Evolutionary conservation across 371 early-diverging fungal species (phyloP).

Genomic region (Circinella umbellata): DNA sequence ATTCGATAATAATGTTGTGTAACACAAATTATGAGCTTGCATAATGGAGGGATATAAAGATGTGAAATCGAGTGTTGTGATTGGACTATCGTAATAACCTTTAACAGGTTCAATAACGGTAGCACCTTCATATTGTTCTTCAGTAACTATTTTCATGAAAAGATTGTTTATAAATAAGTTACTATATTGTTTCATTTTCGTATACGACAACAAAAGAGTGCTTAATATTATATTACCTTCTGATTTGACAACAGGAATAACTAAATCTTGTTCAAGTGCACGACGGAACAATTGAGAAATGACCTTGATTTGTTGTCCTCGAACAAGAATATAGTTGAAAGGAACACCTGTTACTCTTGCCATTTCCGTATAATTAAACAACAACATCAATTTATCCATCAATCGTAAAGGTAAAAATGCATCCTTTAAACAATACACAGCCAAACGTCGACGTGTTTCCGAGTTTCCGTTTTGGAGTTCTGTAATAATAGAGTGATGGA

Average conservation of each 20-base stretch:
- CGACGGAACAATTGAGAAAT: slow-evolving; percentile 96
- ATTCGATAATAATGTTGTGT: slow-evolving; percentile 88
- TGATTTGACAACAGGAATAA: slow-evolving; percentile 91
- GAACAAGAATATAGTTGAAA: slow-evolving; percentile 93
- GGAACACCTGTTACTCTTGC: slow-evolving; percentile 99
- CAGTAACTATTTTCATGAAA: slow-evolving; percentile 51
- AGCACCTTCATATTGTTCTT: slow-evolving; percentile 98
- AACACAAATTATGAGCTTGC: slow-evolving; percentile 99
- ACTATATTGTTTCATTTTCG: not conserved
- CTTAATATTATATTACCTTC: slow-evolving; percentile 54
- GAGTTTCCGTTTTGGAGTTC: slow-evolving; percentile 95
- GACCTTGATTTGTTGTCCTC: slow-evolving; percentile 99
- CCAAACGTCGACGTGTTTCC: slow-evolving; percentile 97
- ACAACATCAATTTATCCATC: slow-evolving; percentile 96
- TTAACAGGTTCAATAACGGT: slow-evolving; percentile 98
- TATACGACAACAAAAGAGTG: not conserved
- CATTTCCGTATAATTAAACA: slow-evolving; percentile 99
- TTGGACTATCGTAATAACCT: slow-evolving; percentile 97
- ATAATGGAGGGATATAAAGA: slow-evolving; percentile 99
- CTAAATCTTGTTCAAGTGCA: slow-evolving; percentile 82
- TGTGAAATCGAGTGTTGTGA: slow-evolving; percentile 99
- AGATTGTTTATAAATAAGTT: not conserved
- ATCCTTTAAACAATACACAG: slow-evolving; percentile 99
- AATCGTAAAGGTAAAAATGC: slow-evolving; percentile 97
- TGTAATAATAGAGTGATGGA: slow-evolving; percentile 98